Conservation (phyloP, 495 filamentous ascomycete genomes). For the Hypoxylon lienhwacheense region DNA sequence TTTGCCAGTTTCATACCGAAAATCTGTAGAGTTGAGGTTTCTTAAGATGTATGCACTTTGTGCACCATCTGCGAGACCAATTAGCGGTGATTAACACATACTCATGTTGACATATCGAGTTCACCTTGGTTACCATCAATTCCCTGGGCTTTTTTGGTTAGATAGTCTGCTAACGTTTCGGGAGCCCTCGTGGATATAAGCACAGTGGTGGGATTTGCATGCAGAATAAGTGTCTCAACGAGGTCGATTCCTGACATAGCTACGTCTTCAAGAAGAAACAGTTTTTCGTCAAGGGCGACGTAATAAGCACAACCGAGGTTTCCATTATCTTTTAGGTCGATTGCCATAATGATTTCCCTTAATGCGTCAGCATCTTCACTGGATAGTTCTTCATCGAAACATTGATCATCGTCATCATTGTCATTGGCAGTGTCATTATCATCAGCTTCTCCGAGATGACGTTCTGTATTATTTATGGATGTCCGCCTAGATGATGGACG, state of each 20-base stretch:
- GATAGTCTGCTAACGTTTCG: constrained; percentile 54
- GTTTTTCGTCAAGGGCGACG: constrained; percentile 67
- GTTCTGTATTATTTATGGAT: constrained; percentile 8
- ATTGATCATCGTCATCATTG: too few species aligned
- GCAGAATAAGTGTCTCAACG: constrained; percentile 73
- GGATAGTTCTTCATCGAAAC: constrained; percentile 12
- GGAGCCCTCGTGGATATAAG: constrained; percentile 72
- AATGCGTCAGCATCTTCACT: constrained; percentile 60
- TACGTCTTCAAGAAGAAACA: constrained; percentile 84
- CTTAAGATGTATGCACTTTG: constrained; percentile 69
- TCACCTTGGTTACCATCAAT: constrained; percentile 43
- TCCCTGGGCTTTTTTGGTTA: constrained; percentile 47
- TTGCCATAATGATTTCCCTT: constrained; percentile 79
- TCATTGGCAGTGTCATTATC: neutral
- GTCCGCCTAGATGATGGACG: constrained; percentile 22
- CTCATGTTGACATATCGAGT: neutral
- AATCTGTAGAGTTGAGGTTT: constrained; percentile 73
- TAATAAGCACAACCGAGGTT: constrained; percentile 85
- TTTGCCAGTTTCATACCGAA: constrained; percentile 69
- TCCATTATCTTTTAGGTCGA: constrained; percentile 72
- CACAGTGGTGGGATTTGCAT: constrained; percentile 78
- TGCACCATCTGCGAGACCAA: constrained; percentile 33
- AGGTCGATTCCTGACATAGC: constrained; percentile 68
- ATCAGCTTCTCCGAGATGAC: constrained; percentile 11
- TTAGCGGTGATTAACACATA: constrained; percentile 10